phyloP scores from a whole-genome alignment of 352 stramenopile genomes.

The Globisporangium abappressorium region DNA sequence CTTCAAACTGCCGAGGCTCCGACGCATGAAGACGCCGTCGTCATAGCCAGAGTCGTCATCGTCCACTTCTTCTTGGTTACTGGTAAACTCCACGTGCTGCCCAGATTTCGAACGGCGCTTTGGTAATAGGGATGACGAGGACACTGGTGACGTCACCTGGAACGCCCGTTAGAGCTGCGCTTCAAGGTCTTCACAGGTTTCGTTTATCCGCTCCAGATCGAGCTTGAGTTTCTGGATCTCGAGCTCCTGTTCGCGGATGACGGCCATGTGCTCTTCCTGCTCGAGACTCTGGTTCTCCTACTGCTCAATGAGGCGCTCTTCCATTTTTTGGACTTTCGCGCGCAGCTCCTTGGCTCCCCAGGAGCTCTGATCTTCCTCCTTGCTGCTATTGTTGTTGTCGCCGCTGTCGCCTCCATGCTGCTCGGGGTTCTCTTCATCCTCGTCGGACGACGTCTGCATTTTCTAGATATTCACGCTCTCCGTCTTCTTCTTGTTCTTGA shows the following conservation, averaged over 20 bases:
- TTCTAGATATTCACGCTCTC: conserved; percentile 12
- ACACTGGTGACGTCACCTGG: conserved; percentile 12
- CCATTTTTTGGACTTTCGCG: conserved; percentile 34
- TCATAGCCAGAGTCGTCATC: background rate
- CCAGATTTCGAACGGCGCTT: background rate
- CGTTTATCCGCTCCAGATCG: conserved; percentile 31
- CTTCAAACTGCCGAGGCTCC: background rate
- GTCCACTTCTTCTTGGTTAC: background rate
- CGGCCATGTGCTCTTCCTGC: conserved; percentile 49
- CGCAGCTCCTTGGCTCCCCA: conserved; percentile 12
- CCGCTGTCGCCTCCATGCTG: background rate
- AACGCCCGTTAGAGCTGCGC: conserved; percentile 12
- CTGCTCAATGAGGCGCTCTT: conserved; percentile 34
- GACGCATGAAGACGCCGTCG: background rate
- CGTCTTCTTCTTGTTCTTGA: conserved; percentile 1
- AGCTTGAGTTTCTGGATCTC: conserved; percentile 41
- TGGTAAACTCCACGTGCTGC: background rate
- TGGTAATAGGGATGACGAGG: background rate
- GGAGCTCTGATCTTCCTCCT: background rate
- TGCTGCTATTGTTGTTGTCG: background rate
- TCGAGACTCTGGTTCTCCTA: conserved; percentile 35
- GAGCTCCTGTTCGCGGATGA: conserved; percentile 60
- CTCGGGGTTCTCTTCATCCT: background rate
- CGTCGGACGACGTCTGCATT: background rate
- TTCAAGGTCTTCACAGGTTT: conserved; percentile 34